phyloP scores from a whole-genome alignment of 192 early-diverging fungal genomes.

The Dispira simplex region DNA sequence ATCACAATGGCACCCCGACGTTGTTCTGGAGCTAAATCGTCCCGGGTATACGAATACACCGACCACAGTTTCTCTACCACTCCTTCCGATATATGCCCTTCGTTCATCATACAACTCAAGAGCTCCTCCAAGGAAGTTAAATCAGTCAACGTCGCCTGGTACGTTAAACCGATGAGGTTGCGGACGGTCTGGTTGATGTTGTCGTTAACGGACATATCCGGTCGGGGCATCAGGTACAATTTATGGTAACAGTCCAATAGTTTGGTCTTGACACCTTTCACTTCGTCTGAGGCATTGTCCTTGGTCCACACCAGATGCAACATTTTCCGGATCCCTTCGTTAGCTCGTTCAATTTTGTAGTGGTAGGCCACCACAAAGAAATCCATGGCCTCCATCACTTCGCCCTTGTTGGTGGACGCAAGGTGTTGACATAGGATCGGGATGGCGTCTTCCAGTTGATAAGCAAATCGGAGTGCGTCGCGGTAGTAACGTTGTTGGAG shows the following conservation, averaged over 20 bases:
- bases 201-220: conserved; percentile 21
- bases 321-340: conserved; percentile 83
- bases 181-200: conserved; percentile 26
- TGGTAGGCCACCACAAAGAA: conserved; percentile 78
- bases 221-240: conserved; percentile 53
- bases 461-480: conserved; percentile 77
- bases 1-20: conserved; percentile 85
- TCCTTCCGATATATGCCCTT: conserved; percentile 37
- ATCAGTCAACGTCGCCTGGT: conserved; percentile 77
- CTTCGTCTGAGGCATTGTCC: conserved; percentile 33
- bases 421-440: conserved; percentile 71
- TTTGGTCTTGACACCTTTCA: conserved; percentile 51
- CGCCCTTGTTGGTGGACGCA: conserved; percentile 75
- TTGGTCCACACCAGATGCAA: conserved; percentile 78
- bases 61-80: conserved; percentile 73
- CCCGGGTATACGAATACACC: conserved; percentile 49
- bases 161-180: conserved; percentile 53
- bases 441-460: conserved; percentile 60
- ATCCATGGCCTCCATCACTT: conserved; percentile 92
- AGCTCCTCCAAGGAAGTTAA: conserved; percentile 91
- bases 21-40: conserved; percentile 46
- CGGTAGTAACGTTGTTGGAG: conserved; percentile 61
- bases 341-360: conserved; percentile 71
- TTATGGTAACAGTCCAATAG: conserved; percentile 63
- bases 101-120: conserved; percentile 58